Base-by-base conservation (phyloP, 2,329 filamentous ascomycete species). In the Pyricularia pennisetigena region DNA sequence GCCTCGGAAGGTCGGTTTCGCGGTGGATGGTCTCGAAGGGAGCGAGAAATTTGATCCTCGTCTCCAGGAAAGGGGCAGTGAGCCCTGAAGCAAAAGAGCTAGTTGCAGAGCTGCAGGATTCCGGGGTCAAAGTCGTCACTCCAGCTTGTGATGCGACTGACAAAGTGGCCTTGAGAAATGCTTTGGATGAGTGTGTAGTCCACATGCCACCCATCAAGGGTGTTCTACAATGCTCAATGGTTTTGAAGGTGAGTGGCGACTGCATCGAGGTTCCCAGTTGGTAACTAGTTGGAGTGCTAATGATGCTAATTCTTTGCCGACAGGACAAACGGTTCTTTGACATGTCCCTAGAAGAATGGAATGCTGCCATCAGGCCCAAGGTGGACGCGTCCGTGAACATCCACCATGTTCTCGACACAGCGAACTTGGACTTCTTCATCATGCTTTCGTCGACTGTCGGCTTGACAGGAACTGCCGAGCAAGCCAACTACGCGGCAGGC, bases 401-500 rank as follows among this genome's bases (percentile, higher is more conserved):
- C 26, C 65, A 72, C 57, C 64, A 63, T 12, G 59, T 54, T 1
- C 68, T 71, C 7, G 5, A 41, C 10, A 68, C 66, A 10, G 6
- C 35, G 23, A 64, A 66, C 14, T 68, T 73, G 4, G 78, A 79
- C 66, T 82, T 82, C 72, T 82, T 81, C 69, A 70, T 80, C 65
- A 75, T 79, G 70, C 72, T 81, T 1, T 80, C 79, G 0, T 82
- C 80, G 0, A 71, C 77, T 0, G 72, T 74, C 8, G 77, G 76
- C 1, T 72, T 80, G 14, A 71, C 78, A 29, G 80, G 80, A 24
- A 75, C 74, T 35, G 68, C 71, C 14, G 73, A 74, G 5, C 79
- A 81, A 69, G 72, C 74, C 57, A 81, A 81, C 69, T 82, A 82
- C 69, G 74, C 76, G 2, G 78, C 79, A 6, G 79, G 73, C 23